Percentiles rank a stretch among this genome's conserved stretches.
Evolutionary conservation across 2,329 filamentous ascomycete species (phyloP).

Genomic region (Bretziella fagacearum): DNA sequence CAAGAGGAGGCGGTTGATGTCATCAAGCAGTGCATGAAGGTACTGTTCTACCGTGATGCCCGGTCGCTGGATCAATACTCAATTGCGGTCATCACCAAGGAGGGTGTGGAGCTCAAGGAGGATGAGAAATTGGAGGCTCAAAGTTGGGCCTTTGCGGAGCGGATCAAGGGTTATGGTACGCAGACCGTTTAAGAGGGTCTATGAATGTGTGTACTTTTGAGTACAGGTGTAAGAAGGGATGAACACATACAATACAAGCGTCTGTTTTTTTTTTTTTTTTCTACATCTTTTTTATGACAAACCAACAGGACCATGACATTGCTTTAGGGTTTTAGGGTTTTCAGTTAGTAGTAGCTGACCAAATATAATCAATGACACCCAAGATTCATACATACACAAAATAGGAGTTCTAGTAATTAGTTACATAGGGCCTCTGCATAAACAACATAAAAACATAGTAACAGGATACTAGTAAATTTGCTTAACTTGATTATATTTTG

Average conservation of each 20-base stretch:
- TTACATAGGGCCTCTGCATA: no score
- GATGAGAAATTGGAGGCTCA: slow-evolving; percentile 80
- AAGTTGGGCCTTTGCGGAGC: slow-evolving; percentile 96
- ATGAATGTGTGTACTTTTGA: background rate
- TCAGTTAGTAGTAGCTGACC: no score
- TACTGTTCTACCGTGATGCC: slow-evolving; percentile 92
- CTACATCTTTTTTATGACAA: background rate
- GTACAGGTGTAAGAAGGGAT: slow-evolving; percentile 5
- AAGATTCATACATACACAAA: no score
- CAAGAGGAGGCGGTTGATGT: slow-evolving; percentile 65
- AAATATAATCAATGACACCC: no score
- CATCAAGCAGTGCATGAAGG: slow-evolving; percentile 92
- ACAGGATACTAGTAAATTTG: background rate
- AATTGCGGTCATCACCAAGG: slow-evolving; percentile 75
- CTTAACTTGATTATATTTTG: slow-evolving; percentile 2
- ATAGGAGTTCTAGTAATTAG: no score
- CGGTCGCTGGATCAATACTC: slow-evolving; percentile 83
- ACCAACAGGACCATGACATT: no score
- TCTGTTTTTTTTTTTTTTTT: slow-evolving; percentile 1
- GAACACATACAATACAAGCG: slow-evolving; percentile 11
- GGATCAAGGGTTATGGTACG: slow-evolving; percentile 86
- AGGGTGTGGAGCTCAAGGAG: slow-evolving; percentile 71
- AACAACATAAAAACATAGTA: background rate
- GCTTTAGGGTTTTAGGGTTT: no score
- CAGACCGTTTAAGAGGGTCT: slow-evolving; percentile 41